phyloP scores from a whole-genome alignment of 2,329 filamentous ascomycete genomes.

The Phialocephala sp. region DNA sequence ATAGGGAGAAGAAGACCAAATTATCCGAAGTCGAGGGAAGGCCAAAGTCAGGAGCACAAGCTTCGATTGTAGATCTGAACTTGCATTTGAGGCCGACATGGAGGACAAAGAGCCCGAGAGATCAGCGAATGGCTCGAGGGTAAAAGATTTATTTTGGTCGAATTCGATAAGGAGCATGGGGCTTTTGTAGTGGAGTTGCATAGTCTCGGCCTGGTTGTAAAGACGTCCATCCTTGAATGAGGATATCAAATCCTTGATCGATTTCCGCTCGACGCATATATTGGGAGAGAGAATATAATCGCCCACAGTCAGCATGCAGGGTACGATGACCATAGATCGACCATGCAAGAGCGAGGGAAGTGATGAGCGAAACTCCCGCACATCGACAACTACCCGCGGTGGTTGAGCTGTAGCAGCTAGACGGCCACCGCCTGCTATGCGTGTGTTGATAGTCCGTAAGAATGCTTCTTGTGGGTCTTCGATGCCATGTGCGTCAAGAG shows the following conservation, averaged over 20 bases:
- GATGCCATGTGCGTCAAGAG: constrained; percentile 68
- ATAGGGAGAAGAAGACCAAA: constrained; percentile 93
- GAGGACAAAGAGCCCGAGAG: constrained; percentile 65
- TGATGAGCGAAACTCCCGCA: constrained; percentile 93
- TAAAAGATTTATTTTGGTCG: constrained; percentile 96
- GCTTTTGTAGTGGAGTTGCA: constrained; percentile 90
- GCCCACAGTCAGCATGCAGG: constrained; percentile 94
- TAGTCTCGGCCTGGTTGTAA: constrained; percentile 89
- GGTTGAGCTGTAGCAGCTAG: constrained; percentile 83
- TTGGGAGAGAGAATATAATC: constrained; percentile 93
- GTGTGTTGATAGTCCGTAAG: constrained; percentile 92
- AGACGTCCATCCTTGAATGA: constrained; percentile 92
- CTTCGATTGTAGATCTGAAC: constrained; percentile 86
- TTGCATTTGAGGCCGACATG: constrained; percentile 63
- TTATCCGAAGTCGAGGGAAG: constrained; percentile 86
- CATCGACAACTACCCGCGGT: constrained; percentile 90
- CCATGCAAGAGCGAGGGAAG: constrained; percentile 91
- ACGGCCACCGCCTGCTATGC: constrained; percentile 91
- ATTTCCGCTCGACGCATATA: constrained; percentile 95
- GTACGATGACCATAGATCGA: constrained; percentile 84
- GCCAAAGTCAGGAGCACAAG: constrained; percentile 90
- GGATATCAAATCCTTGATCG: constrained; percentile 85
- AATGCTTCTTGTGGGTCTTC: constrained; percentile 91
- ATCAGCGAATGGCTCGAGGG: constrained; percentile 81
- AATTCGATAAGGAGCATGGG: constrained; percentile 97